Base-by-base conservation (phyloP, 163 green algal genomes). In the Scenedesmus sp. region DNA sequence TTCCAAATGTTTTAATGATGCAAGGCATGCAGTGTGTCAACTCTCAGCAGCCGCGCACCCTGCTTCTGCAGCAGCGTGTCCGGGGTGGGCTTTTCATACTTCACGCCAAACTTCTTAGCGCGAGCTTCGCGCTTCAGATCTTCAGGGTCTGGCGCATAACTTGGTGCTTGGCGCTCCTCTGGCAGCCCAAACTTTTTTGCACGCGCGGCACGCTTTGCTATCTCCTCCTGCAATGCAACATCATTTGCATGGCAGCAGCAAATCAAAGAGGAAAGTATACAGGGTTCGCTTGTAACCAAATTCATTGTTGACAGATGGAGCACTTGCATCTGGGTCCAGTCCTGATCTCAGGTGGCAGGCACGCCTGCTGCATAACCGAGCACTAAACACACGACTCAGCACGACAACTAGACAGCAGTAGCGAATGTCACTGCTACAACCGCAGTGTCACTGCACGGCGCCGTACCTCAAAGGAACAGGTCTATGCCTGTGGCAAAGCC, bases 201-300 rank as follows among this genome's bases (percentile, higher is more conserved):
- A 1, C 97, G 94, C n/a, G 94, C 91, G n/a, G 88, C 66, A 1
- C 94, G 93, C 94, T 97, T 97, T 9, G 91, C 90, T 0, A 88
- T 26, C 90, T 98, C 96, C 94, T 98, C 96, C 93, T 97, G 93
- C 92, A 88, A 8, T 18, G 82, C 15, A n/a, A 26, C 34, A 15
- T 46, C 34, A n/a, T 18, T 7, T 9, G 70, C 70, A 34, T 56
- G 74, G n/a, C 8, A 16, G 74, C 74, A 55, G 4, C 23, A 4
- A 10, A 18, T 57, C 5, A 5, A n/a, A 7, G n/a, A 56, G 74
- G 4, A 54, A 20, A 0, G 26, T 5, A 4, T 4, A n/a, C 8
- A 57, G 67, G 67, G 74, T n/a, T 46, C 34, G 34, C 34, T 46
- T 46, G 34, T 46, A 46, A 46, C 34, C 34, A 46, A 46, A 46